Base-by-base conservation (phyloP, 2,329 filamentous ascomycete genomes). In the Aspergillus amoenus region DNA sequence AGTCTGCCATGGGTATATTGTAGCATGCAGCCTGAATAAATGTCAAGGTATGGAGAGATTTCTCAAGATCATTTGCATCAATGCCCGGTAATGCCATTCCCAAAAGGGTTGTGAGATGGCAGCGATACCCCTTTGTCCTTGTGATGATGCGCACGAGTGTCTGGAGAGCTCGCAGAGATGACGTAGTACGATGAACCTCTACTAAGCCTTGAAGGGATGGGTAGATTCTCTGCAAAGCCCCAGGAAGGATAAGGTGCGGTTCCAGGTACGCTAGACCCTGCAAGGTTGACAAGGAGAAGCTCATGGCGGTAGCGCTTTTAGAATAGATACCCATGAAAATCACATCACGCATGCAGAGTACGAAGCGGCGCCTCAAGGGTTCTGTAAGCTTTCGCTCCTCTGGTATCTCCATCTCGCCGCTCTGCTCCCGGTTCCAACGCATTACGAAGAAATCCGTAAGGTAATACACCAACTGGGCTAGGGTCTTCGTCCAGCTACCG, bases 301-400 rank as follows among this genome's bases (percentile, higher is more conserved):
- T 93, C 70, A 96, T 92, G 3, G 94, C 88, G 49, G 92, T 93
- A 56, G 87, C 88, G 73, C 93, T 96, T 81, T 99, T 99, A 53
- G 93, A 90, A 73, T 97, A 99, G 49, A 99, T 88, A 27, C 94
- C 94, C 93, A 99, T 97, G 73, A 97, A 99, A 4, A 92, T 91
- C 47, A 97, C 93, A 64, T 99, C 94, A 63, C 88, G 88, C 61
- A 99, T 79, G 61, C 91, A 90, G 39, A 93, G 78, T 30, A 99
- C 94, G 70, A 99, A 97, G 45, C 94, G 88, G 68, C 82, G 86
- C 79, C 93, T 96, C 64, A 99, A 74, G n/a, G 85, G 86, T 32
- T 86, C 84, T 60, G 87, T 94, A 64, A 99, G 87, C 65, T 81
- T 88, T 53, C 94, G 86, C 50, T 93, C 91, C 40, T 83, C 77